Evolutionary conservation across 257 asterid genomes (phyloP), one percentile per base, ranked within the genome.

Genomic region (Euphrasia confusa): DNA sequence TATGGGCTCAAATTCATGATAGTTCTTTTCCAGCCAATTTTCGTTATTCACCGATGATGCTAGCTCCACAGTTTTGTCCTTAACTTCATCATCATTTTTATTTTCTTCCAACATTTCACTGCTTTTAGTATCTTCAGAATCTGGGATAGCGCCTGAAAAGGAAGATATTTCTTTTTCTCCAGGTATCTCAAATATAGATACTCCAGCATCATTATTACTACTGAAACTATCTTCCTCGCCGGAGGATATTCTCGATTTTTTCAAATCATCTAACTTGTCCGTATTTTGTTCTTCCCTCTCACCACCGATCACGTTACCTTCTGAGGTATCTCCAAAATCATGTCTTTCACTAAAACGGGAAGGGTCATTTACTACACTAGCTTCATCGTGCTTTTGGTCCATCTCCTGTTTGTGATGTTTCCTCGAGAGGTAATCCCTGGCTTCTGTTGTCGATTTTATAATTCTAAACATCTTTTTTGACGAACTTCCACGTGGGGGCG

Each of bases 21-120:
- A 89, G 68, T 92, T 89, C 78, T 86, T 82, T 63, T 84, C 94
- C 52, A 87, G 61, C 99, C 99, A 92, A 70, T 75, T 89, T 58
- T 73, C 88, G 39, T 74, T 74, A 48, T 63, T 75, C 47, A 42
- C 79, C 14, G 79, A 60, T 18, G 73, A 62, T 32, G 76, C 72
- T 59, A 55, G 54, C 60, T 75, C 88, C 39, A 56, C 65, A 37
- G 66, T 71, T 65, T 57, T 47, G 55, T 60, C 76, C 61, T 63
- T 73, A 30, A 30, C 71, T 58, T 80, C 78, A 63, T 69, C 37
- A 65, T 48, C 54, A 13, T 4, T 35, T 58, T 74, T 53, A 70
- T 68, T 64, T 58, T 57, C 69, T 65, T 60, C 24, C 37, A 13
- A 50, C 28, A 39, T 61, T 17, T 71, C 73, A 33, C 61, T 72